Conservation (phyloP, 1,139 yeast genomes). For the Oligophagozyma castellii region DNA sequence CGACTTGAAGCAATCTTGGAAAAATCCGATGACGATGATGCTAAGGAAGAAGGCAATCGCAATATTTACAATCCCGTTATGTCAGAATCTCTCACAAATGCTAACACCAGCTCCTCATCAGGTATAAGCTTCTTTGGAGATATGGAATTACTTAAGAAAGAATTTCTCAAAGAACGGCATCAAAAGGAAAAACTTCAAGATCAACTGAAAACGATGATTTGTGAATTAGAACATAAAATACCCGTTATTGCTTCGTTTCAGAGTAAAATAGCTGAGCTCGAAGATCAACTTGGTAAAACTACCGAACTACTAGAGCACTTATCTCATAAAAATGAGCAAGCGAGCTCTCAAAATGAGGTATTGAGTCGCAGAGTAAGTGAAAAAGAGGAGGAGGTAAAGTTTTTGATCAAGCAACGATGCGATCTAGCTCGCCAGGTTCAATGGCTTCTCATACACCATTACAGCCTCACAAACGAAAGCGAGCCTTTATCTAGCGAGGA, state of each 20-base stretch:
- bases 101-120: not conserved
- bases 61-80: too few species aligned
- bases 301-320: constrained; percentile 35
- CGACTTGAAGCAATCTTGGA: constrained; percentile 32
- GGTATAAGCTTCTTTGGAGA: too few species aligned
- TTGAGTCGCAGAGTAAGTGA: constrained; percentile 27
- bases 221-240: constrained; percentile 66
- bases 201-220: constrained; percentile 58
- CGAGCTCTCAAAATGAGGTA: constrained; percentile 16
- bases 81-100: not conserved
- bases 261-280: constrained; percentile 35
- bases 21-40: constrained; percentile 28
- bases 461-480: constrained; percentile 34
- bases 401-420: constrained; percentile 41
- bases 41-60: not conserved
- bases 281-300: constrained; percentile 36
- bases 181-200: constrained; percentile 58
- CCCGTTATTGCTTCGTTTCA: constrained; percentile 65
- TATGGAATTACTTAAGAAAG: constrained; percentile 48
- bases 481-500: constrained; percentile 29
- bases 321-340: constrained; percentile 26
- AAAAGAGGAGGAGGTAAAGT: constrained; percentile 27
- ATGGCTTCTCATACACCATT: constrained; percentile 53
- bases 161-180: constrained; percentile 53
- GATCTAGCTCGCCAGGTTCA: constrained; percentile 79